Conservation (phyloP, 2,329 filamentous ascomycete genomes). For the Talaromyces sp. region DNA sequence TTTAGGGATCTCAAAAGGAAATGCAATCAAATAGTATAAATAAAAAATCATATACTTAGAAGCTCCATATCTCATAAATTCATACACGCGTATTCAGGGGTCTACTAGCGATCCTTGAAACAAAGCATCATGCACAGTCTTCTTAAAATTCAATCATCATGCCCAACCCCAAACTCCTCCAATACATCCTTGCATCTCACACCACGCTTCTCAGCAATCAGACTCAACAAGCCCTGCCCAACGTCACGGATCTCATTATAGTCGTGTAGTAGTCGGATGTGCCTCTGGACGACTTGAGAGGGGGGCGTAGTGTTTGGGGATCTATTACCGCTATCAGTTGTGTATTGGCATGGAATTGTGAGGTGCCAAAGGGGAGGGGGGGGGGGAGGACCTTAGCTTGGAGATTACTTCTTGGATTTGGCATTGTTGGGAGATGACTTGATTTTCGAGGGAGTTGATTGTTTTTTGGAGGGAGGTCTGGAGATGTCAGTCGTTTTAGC, state of each 20-base stretch:
- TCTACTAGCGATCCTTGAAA: neutral
- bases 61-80: neutral
- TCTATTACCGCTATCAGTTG: neutral
- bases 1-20: too few relatives aligned
- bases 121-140: neutral
- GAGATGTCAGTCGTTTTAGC: neutral
- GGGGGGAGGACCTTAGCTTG: conserved; percentile 33
- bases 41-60: neutral
- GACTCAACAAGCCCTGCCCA: conserved; percentile 61
- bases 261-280: conserved; percentile 63
- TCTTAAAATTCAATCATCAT: conserved; percentile 31
- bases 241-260: conserved; percentile 72
- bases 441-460: conserved; percentile 44
- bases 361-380: too few relatives aligned
- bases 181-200: conserved; percentile 48
- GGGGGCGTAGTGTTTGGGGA: conserved; percentile 40
- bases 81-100: neutral
- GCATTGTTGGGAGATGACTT: conserved; percentile 38
- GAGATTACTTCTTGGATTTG: conserved; percentile 33
- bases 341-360: too few relatives aligned
- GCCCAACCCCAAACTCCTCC: conserved; percentile 38
- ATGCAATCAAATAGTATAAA: too few relatives aligned
- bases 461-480: conserved; percentile 22
- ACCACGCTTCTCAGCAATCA: conserved; percentile 64
- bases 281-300: conserved; percentile 55